Base-by-base conservation (phyloP, 2,329 filamentous ascomycete species). In the Talaromyces atroroseus region DNA sequence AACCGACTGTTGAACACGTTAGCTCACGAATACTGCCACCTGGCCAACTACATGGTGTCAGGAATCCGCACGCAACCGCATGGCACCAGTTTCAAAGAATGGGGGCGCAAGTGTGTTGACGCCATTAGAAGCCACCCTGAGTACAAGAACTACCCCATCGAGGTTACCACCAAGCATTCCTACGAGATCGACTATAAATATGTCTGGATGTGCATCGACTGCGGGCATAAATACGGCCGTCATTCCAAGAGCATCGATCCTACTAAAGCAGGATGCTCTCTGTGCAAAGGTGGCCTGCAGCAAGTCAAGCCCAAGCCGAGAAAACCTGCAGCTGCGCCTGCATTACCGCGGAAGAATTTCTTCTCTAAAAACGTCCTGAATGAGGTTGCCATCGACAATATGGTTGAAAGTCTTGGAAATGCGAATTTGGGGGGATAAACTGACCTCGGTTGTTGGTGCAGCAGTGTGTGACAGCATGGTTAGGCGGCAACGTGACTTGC, bases 21-120 rank as follows among this genome's bases (percentile, higher is more conserved):
- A n/a, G 90, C 92, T 0, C 94, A 99, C 70, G 94, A 99, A 66
- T 97, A 94, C 76, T 97, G 94, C 71, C 94, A 99, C 68, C 76
- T 97, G 1, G 87, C 90, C 45, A 95, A 91, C 65, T 96, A 92
- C 71, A 95, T 97, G 84, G 78, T 97, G 60, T 86, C 81, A 49
- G 84, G 86, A 36, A 77, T 92, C 36, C 86, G 83, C 45, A 85
- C 84, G 56, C 86, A 89, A 59, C 90, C 91, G 0, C 92, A 96
- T 68, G 92, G 92, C 21, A 80, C 82, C 12, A 87, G 89, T 64
- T 96, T 96, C 80, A 92, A 95, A 71, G 68, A 72, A 1, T 96
- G 90, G 83, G 75, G 72, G 0, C 60, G 59, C 8, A 71, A 69
- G 53, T 77, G 73, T 60, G 71, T 67, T 14, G 60, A 65, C 29